Evolutionary conservation across 345 rosid genomes (phyloP).

Genomic region (Mangifera indica): DNA sequence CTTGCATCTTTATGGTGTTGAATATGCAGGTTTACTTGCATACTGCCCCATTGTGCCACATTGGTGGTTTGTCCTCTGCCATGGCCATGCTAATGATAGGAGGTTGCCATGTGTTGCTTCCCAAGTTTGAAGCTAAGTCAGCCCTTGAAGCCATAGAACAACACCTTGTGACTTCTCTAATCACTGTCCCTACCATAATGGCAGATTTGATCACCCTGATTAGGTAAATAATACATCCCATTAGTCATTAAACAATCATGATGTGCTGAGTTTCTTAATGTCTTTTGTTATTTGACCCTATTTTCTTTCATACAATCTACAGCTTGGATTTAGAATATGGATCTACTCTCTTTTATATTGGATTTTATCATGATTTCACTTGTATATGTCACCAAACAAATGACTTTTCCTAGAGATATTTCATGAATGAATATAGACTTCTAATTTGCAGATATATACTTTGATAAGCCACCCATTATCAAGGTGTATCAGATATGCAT

Average conservation of each 20-base stretch:
- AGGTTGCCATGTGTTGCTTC: slow-evolving; percentile 68
- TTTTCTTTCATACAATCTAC: background rate
- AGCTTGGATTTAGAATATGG: background rate
- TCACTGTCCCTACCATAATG: slow-evolving; percentile 82
- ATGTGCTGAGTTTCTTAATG: background rate
- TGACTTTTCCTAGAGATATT: background rate
- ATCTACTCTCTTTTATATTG: background rate
- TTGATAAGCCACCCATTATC: no score
- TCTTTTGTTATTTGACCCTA: background rate
- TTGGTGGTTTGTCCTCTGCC: slow-evolving; percentile 87
- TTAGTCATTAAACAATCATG: background rate
- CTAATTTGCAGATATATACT: background rate
- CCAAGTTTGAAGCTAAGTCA: slow-evolving; percentile 64
- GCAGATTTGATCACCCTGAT: slow-evolving; percentile 54
- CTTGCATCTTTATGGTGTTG: background rate
- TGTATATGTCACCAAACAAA: background rate
- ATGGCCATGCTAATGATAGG: slow-evolving; percentile 91
- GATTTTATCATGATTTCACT: background rate
- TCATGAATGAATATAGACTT: background rate
- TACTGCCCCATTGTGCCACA: slow-evolving; percentile 79
- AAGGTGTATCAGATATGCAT: no score
- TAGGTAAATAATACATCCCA: slow-evolving; percentile 39
- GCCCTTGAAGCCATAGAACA: slow-evolving; percentile 57
- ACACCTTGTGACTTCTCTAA: slow-evolving; percentile 67
- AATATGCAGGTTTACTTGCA: slow-evolving; percentile 77